Evolutionary conservation across 1,284 basidiomycete species (phyloP), one percentile per base, ranked within the genome.

Genomic region (Tremellales sp.): DNA sequence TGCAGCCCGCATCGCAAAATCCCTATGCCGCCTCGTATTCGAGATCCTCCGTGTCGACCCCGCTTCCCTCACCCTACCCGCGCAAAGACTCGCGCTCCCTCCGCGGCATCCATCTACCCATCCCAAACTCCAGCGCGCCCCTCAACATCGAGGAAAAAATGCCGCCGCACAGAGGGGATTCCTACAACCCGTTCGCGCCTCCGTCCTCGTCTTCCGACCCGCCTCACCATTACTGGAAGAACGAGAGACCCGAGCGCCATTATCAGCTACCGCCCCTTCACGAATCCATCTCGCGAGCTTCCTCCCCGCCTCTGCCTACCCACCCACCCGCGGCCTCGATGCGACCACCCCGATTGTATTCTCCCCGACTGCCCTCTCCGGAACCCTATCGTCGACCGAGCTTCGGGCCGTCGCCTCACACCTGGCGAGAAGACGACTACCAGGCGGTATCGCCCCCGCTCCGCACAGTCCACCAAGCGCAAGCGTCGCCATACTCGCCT

Each of bases 101-200:
- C 28, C 22, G 43, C 12, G 16, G 51, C 9, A 50, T 56, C 4
- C 51, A 50, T 18, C 34, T 56, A 16, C 54, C 54, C 14, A 47
- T 48, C 13, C 51, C 48, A 4, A 48, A 36, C 35, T 44, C 44
- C 27, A 33, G 43, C 10, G 43, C 26, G 12, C 26, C 50, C 3
- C 35, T 49, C 14, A 49, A 41, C 22, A 0, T 26, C 29, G 16
- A 44, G 32, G 25, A 29, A n/a, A 18, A 25, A 12, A 41, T 35
- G 12, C 27, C 25, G 35, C 13, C 34, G 24, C 13, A 22, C 22
- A 39, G 14, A 6, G 37, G 9, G 27, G 7, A 39, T 25, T 39
- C 9, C 37, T 39, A 39, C 27, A 24, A 13, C 7, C 18, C 37
- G 14, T 25, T 39, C 12, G 8, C 37, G 27, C 9, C 37, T 24